Conservation (phyloP, 2,329 filamentous ascomycete genomes). For the Didymella pomorum region DNA sequence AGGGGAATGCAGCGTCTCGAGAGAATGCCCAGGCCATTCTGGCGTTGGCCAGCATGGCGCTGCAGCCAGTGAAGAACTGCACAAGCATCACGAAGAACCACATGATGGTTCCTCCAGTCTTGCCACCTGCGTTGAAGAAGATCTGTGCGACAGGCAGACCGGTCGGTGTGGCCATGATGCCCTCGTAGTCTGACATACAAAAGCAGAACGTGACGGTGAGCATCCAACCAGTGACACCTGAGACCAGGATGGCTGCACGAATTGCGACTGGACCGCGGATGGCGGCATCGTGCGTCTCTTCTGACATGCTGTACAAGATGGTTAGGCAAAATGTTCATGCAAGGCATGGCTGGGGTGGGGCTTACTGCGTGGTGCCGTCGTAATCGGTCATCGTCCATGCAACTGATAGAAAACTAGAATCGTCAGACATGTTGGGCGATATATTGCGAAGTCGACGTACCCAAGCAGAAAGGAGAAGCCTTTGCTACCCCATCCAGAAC, state of each 20-base stretch:
- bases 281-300: constrained; percentile 71
- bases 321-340: constrained; percentile 38
- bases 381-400: constrained; percentile 75
- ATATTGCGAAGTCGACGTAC: constrained; percentile 45
- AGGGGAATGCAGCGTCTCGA: constrained; percentile 67
- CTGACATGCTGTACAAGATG: constrained; percentile 62
- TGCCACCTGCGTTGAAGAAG: constrained; percentile 67
- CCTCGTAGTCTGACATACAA: constrained; percentile 66
- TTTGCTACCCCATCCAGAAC: constrained; percentile 69
- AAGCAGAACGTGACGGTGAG: constrained; percentile 70
- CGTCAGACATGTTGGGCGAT: constrained; percentile 24
- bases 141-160: constrained; percentile 67
- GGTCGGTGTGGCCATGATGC: constrained; percentile 64
- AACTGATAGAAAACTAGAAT: constrained; percentile 60
- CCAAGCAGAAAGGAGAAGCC: constrained; percentile 69
- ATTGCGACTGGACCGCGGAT: constrained; percentile 68
- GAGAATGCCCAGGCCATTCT: constrained; percentile 70
- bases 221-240: constrained; percentile 67
- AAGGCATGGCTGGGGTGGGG: constrained; percentile 22
- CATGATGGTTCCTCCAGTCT: constrained; percentile 65
- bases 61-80: constrained; percentile 70
- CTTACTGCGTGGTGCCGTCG: constrained; percentile 70
- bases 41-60: constrained; percentile 70
- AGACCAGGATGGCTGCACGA: constrained; percentile 65
- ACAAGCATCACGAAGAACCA: constrained; percentile 70